Percentiles rank a stretch among this genome's conserved stretches.
phyloP scores from a whole-genome alignment of 768 basidiomycete genomes.

The Russula lepida region DNA sequence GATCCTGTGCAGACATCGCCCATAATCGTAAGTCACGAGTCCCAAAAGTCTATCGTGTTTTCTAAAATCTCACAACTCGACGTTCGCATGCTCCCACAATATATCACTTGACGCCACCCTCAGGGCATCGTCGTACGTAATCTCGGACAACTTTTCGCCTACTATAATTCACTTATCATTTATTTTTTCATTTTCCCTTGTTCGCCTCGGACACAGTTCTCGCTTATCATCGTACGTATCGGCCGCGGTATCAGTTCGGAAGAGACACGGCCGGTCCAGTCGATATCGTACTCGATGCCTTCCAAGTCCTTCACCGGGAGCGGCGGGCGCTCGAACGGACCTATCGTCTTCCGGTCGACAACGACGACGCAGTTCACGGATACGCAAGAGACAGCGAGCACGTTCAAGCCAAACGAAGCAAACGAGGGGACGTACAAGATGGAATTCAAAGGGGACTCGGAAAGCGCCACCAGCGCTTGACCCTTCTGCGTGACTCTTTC shows the following conservation, averaged over 20 bases:
- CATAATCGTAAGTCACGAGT: slow-evolving; percentile 14
- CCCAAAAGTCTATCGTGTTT: not conserved
- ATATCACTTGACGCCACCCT: not conserved
- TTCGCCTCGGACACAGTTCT: slow-evolving; percentile 9
- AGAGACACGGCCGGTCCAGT: not conserved
- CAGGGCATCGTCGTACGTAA: slow-evolving; percentile 20
- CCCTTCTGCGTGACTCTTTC: not conserved
- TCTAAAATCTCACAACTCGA: not conserved
- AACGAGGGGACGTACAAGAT: slow-evolving; percentile 4
- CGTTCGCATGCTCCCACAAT: not conserved
- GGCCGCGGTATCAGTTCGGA: slow-evolving; percentile 16
- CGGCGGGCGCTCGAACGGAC: not conserved
- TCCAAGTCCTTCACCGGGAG: slow-evolving; percentile 1
- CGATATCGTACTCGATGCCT: slow-evolving; percentile 17
- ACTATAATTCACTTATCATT: not conserved
- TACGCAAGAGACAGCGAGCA: not conserved
- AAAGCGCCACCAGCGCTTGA: slow-evolving; percentile 5
- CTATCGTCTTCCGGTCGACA: slow-evolving; percentile 14
- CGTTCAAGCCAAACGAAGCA: not conserved
- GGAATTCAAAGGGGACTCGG: not conserved
- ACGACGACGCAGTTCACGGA: slow-evolving; percentile 16
- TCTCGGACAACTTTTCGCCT: not conserved
- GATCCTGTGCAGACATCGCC: slow-evolving; percentile 8
- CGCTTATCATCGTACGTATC: slow-evolving; percentile 20
- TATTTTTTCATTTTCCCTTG: no score